Percentiles rank a stretch among this genome's conserved stretches.
Evolutionary conservation across 2,329 filamentous ascomycete genomes (phyloP).

Genomic region (Boeremia exigua): DNA sequence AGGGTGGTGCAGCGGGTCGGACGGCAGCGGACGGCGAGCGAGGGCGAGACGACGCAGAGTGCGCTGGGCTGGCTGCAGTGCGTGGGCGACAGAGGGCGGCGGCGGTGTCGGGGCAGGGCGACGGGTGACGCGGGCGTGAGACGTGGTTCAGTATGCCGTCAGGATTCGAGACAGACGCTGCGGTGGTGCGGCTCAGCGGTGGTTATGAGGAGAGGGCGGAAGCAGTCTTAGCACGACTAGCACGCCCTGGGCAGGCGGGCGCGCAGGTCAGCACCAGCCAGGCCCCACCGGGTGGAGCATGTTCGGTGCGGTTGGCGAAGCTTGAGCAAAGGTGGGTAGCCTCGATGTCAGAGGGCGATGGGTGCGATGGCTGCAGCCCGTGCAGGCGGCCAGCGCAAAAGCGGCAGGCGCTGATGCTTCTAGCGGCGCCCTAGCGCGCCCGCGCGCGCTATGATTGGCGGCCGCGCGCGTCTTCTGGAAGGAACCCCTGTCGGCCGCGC

Average conservation of each 20-base stretch:
- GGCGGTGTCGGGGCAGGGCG: not conserved
- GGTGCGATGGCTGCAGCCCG: slow-evolving; percentile 13
- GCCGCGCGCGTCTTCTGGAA: slow-evolving; percentile 4
- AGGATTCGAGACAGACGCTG: slow-evolving; percentile 26
- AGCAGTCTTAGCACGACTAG: slow-evolving; percentile 15
- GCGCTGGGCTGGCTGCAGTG: not conserved
- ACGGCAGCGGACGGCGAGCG: slow-evolving; percentile 10
- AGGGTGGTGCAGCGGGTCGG: not conserved
- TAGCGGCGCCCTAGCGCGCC: slow-evolving; percentile 5
- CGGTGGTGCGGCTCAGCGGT: slow-evolving; percentile 43
- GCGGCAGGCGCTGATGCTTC: slow-evolving; percentile 21
- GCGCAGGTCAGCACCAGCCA: slow-evolving; percentile 23
- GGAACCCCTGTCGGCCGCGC: slow-evolving; percentile 8
- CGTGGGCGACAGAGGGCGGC: slow-evolving; percentile 17
- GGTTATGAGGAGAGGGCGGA: slow-evolving; percentile 43
- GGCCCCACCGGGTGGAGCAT: slow-evolving; percentile 24
- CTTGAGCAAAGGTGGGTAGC: slow-evolving; percentile 20
- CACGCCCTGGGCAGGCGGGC: slow-evolving; percentile 15
- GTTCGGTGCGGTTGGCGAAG: slow-evolving; percentile 20
- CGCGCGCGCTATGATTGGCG: slow-evolving; percentile 2
- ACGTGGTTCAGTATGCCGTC: slow-evolving; percentile 27
- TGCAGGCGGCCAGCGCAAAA: slow-evolving; percentile 14
- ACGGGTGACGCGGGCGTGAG: slow-evolving; percentile 25
- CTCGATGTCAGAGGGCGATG: slow-evolving; percentile 19
- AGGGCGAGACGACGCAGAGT: not conserved